Conservation (phyloP, 345 rosid genomes). For the Pugionium cornutum region DNA sequence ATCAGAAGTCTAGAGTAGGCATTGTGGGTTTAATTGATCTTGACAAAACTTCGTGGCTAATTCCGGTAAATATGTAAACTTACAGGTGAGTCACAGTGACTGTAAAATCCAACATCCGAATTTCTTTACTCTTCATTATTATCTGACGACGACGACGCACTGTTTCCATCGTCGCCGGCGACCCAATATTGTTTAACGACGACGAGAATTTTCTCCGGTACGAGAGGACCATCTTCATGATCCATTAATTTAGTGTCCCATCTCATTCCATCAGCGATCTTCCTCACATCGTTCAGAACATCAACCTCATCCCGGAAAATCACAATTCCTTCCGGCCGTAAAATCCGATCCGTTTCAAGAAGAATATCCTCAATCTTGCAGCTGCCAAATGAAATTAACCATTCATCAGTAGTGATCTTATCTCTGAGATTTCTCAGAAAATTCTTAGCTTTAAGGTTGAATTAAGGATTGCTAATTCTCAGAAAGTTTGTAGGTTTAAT, state of each 20-base stretch:
- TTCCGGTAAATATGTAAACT: not conserved
- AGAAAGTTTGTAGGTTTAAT: conserved; percentile 22
- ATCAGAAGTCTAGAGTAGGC: not conserved
- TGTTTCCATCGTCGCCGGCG: conserved; percentile 58
- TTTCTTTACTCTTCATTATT: conserved; percentile 32
- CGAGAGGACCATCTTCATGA: conserved; percentile 97
- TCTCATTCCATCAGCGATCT: conserved; percentile 74
- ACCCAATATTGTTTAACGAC: conserved; percentile 91
- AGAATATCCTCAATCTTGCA: conserved; percentile 85
- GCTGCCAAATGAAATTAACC: conserved; percentile 42
- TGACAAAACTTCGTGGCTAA: conserved; percentile 20
- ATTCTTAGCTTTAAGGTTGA: not conserved
- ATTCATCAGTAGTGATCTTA: conserved; percentile 2
- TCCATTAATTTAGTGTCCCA: conserved; percentile 91
- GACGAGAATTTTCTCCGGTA: conserved; percentile 74
- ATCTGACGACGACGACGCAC: conserved; percentile 39
- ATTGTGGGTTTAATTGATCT: conserved; percentile 5
- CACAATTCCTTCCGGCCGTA: conserved; percentile 87
- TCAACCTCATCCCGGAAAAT: conserved; percentile 83
- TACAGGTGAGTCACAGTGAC: conserved; percentile 4
- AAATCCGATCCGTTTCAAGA: conserved; percentile 84
- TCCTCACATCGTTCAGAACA: conserved; percentile 70
- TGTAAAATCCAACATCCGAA: conserved; percentile 27
- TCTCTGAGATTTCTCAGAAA: not conserved
- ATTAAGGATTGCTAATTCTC: not conserved